These are phyloP conservation scores for Begonia peltatifolia DNA, from an alignment of 306 rosid genomes.

Conservation along the genomic window DNA sequence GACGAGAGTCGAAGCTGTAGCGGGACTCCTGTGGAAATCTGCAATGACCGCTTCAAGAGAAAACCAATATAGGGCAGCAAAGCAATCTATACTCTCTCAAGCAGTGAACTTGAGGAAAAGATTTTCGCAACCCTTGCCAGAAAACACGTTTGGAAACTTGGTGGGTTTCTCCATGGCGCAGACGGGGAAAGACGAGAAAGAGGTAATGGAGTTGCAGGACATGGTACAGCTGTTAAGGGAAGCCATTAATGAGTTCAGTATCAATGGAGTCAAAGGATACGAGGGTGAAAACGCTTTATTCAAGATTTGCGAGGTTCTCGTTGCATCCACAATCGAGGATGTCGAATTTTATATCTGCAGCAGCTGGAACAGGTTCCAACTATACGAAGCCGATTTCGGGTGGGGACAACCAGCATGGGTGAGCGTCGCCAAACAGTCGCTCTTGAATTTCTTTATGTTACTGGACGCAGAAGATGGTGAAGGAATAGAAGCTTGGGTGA, in stretches of 20 bases:
- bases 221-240: neutral
- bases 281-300: conserved; percentile 1
- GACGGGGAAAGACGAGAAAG: neutral
- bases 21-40: conserved; percentile 36
- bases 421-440: neutral
- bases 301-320: neutral
- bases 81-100: conserved; percentile 18
- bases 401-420: conserved; percentile 25
- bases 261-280: neutral
- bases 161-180: conserved; percentile 12
- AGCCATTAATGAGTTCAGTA: neutral
- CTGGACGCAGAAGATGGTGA: conserved; percentile 11
- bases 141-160: conserved; percentile 27
- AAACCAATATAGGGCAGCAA: neutral
- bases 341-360: conserved; percentile 1
- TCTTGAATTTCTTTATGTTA: conserved; percentile 6
- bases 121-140: conserved; percentile 9
- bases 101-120: conserved; percentile 21
- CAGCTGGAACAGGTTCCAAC: conserved; percentile 13
- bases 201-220: neutral
- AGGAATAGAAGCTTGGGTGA: conserved; percentile 19
- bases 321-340: neutral
- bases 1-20: conserved; percentile 22
- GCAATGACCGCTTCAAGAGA: conserved; percentile 16
- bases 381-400: conserved; percentile 16